A percentile compares a stretch with the other conserved stretches of the same genome.
These are phyloP conservation scores for Hirschfeldia incana DNA, from an alignment of 345 rosid species.

Conservation along the genomic window DNA sequence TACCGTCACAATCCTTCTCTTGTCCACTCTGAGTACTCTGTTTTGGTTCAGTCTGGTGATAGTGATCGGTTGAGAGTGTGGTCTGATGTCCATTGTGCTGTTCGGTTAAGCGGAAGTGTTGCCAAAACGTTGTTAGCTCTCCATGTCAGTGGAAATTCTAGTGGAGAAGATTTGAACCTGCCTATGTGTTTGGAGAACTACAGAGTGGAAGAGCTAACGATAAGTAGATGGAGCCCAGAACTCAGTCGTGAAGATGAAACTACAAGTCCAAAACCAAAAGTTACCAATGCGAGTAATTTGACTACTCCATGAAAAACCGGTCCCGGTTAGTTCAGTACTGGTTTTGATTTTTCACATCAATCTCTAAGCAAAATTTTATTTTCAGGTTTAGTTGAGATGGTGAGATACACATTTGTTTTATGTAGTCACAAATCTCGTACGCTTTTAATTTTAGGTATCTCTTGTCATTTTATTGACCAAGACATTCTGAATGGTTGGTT, in stretches of 20 bases:
- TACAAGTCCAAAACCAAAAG: conserved; percentile 9
- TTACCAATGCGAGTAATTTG: conserved; percentile 8
- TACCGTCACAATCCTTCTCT: conserved; percentile 81
- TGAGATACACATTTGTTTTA: not conserved
- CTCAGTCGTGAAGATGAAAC: conserved; percentile 58
- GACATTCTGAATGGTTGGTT: not conserved
- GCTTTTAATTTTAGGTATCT: not conserved
- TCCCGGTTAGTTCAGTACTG: not conserved
- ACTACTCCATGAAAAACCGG: not conserved
- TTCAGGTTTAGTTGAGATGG: not conserved
- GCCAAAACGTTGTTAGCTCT: conserved; percentile 70
- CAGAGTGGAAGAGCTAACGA: conserved; percentile 54
- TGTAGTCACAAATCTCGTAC: not conserved
- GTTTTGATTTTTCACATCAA: not conserved
- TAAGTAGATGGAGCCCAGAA: conserved; percentile 72
- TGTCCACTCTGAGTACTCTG: conserved; percentile 85
- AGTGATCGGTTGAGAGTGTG: conserved; percentile 58
- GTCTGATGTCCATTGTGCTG: conserved; percentile 66
- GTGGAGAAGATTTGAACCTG: conserved; percentile 29
- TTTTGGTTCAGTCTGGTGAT: conserved; percentile 46
- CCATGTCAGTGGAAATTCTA: conserved; percentile 42
- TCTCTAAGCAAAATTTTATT: not conserved
- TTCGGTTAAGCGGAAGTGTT: conserved; percentile 78
- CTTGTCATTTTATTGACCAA: not conserved
- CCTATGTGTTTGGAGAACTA: conserved; percentile 49